Base-by-base conservation (phyloP, 78 protist species). In the Dictyostelium brefeldianum region DNA sequence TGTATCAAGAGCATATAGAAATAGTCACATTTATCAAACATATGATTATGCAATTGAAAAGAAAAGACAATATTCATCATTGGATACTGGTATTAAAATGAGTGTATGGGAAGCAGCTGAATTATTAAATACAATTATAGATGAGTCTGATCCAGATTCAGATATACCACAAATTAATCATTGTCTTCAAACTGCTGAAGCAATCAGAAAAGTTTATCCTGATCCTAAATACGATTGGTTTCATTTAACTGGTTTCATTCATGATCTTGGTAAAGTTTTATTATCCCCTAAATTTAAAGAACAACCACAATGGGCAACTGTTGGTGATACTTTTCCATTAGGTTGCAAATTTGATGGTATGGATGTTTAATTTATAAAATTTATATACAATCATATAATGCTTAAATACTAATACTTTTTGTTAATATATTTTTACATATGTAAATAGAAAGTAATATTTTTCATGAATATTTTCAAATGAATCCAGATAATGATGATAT, bases 241-340 rank as follows among this genome's bases (percentile, higher is more conserved):
- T 46, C 97, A 95, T 53, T 89, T 97, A 15, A 67, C 89, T 22
- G 99, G 99, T 20, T 93, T 97, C 46, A 85, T 97, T 22, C 99
- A 97, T 78, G 99, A 97, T 50, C 48, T 95, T 7, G 99, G 99
- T 22, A 97, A 97, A 73, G 85, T 97, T 31, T 50, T 95, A 29
- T 47, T 89, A 41, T 31, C 78, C 11, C 29, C 15, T 12, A 75
- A 67, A 29, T 95, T 85, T 78, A 93, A 81, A 17, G 95, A 97
- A 54, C 96, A 97, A 64, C 96, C 97, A 47, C 99, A 97, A 89
- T 97, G 97, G 97, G 80, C 96, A 7, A 94, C 94, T 0, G 99
- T 97, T 11, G 99, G 99, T 41, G 99, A 97, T 59, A 97, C 99
- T 2, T 97, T 90, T 87, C 97, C 97, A 10, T 80, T 97, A 27